Base-by-base conservation (phyloP, 345 rosid species). In the Gossypium ekmanianum region DNA sequence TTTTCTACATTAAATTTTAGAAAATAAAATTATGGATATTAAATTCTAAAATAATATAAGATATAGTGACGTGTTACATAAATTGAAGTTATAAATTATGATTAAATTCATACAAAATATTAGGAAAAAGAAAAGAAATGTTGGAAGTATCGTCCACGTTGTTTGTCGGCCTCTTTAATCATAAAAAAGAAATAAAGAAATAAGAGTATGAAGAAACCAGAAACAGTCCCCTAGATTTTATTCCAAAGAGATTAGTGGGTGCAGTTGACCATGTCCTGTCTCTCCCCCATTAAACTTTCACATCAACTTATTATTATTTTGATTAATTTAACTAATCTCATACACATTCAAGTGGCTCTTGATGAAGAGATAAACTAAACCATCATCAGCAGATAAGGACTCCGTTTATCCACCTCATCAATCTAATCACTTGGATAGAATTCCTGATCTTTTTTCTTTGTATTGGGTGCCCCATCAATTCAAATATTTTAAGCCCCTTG, bases 91-190 rank as follows among this genome's bases (percentile, higher is more conserved):
- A 34, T 34, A 34, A 34, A 34, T 34, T 34, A 34, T 34, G 7
- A 34, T 34, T 4, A 34, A 34, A 34, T 1, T 34, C 1, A 34
- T 34, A 34, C 6, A 34, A 34, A 34, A 34, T 34, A 34, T 34
- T 1, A 34, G 41, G 7, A 34, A 34, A 41, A 61, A 56, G 22
- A 58, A 61, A 73, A 65, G 55, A 71, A 51, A 70, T 74, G 77
- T 79, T 54, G 81, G 68, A 79, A 79, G 72, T 79, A 67, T 67
- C 79, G 77, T 74, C 83, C 68, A 74, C 73, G 79, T 34, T 34
- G 41, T 34, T 71, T 82, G 85, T 82, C 83, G 78, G 82, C 64
- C 74, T 22, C 45, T 71, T 76, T 27, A 24, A 24, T 51, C 11
- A 48, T 11, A 10, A 34, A 4, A 34, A 34, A 4, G 6, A 34